Conservation (phyloP, 345 rosid species). For the Erucastrum elatum region DNA sequence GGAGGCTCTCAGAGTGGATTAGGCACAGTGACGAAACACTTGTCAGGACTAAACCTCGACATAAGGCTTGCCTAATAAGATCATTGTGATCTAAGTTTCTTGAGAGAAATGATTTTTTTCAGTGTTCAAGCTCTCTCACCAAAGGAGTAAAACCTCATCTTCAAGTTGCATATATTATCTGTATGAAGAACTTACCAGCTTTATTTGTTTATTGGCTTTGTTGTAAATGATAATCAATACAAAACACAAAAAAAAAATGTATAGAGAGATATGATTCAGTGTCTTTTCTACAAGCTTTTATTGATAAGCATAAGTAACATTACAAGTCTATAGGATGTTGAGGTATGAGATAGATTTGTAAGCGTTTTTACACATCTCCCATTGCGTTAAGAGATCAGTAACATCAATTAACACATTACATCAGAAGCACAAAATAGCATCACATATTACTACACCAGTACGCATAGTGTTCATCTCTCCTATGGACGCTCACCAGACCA, state of each 20-base stretch:
- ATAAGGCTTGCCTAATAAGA: conserved; percentile 45
- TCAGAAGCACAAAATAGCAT: conserved; percentile 9
- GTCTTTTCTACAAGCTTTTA: not conserved
- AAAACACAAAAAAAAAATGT: not conserved
- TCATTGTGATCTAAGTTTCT: conserved; percentile 22
- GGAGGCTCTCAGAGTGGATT: conserved; percentile 95
- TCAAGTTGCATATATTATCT: conserved; percentile 43
- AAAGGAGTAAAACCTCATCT: conserved; percentile 27
- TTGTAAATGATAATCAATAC: conserved; percentile 27
- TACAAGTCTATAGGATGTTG: not conserved
- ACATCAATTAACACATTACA: not conserved
- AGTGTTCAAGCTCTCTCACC: conserved; percentile 19
- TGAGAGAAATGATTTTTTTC: conserved; percentile 1
- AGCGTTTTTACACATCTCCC: not conserved
- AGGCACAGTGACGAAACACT: conserved; percentile 85
- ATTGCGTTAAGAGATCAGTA: too few species aligned
- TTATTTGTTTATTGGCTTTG: conserved; percentile 12
- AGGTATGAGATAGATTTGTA: not conserved
- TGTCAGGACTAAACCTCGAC: conserved; percentile 65
- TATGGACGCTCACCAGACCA: conserved; percentile 82
- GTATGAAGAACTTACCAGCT: conserved; percentile 34
- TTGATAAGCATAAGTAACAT: conserved; percentile 1
- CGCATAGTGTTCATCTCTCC: conserved; percentile 87
- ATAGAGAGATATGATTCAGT: not conserved
- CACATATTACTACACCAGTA: conserved; percentile 70